Evolutionary conservation across 2,329 filamentous ascomycete species (phyloP), one percentile per base, ranked within the genome.

Genomic region (Catunica adiposa): DNA sequence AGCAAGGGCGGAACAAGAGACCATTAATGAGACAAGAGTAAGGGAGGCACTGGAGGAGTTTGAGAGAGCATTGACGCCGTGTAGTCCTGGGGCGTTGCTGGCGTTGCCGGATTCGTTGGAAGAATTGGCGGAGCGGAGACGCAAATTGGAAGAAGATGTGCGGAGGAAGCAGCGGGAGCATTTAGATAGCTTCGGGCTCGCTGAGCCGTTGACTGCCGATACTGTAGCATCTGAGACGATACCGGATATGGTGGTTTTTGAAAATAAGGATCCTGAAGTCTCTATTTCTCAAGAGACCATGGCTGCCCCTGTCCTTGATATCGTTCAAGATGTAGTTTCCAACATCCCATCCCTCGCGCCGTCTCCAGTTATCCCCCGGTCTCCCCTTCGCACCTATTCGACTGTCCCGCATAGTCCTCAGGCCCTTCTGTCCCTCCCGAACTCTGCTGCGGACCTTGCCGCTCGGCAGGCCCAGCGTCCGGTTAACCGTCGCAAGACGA

Each of bases 1-100:
- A 62, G 92, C 92, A n/a, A 82, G 85, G 60, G 79, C 83, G 54
- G 89, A 96, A 67, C 81, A 87, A 62, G 84, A 95, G 64, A 84
- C 80, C 9, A 86, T 97, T 60, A 82, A 89, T 60, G 76, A 82
- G 64, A 86, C 82, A 58, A 71, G 70, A 46, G 64, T 70, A 15
- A 65, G 70, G 53, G 77, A 80, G 62, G 72, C 73, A 25, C 53
- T 55, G 34, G 29, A 51, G 15, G 53, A 51, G 31, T 59, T 56
- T 48, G 54, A 56, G 29, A 42, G 48, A 14, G 15, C 22, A 5
- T 52, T 56, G 44, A 51, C 53, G 7, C 71, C 71, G 1, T 68
- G 70, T 44, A 70, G 69, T 1, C 71, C 71, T 2, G 59, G 65
- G 50, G 68, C 73, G 58, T 67, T 80, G 4, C 64, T 80, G 8